Conservation (phyloP, 352 stramenopile genomes). For the Globisporangium camurandrum region DNA sequence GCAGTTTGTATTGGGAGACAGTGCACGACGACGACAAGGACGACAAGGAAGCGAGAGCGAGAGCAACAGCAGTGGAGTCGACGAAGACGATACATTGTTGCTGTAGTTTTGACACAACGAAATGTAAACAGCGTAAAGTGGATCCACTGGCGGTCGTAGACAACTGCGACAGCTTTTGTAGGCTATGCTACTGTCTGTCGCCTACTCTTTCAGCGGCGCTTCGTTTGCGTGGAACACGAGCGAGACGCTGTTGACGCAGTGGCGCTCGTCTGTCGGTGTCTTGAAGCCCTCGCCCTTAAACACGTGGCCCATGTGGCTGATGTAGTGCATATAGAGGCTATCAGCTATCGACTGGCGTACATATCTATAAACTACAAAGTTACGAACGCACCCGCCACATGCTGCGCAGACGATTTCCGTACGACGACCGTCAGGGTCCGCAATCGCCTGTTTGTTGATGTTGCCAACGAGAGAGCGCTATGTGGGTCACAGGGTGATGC, state of each 20-base stretch:
- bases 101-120: constrained; percentile 4
- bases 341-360: background rate
- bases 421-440: constrained; percentile 61
- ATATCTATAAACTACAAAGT: background rate
- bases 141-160: too few relatives aligned
- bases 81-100: constrained; percentile 42
- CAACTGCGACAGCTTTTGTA: background rate
- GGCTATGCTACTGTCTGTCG: background rate
- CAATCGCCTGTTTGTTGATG: constrained; percentile 27
- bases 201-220: constrained; percentile 26
- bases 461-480: background rate
- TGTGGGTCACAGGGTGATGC: background rate
- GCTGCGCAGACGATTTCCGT: constrained; percentile 87
- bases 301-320: constrained; percentile 87
- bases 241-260: constrained; percentile 89
- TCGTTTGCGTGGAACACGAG: constrained; percentile 77
- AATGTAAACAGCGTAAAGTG: too few relatives aligned
- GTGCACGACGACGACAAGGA: too few relatives aligned
- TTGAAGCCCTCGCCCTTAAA: constrained; percentile 88
- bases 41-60: too few relatives aligned
- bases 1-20: constrained; percentile 29
- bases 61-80: constrained; percentile 37
- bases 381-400: constrained; percentile 59
- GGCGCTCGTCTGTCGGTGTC: constrained; percentile 81
- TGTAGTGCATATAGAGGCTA: constrained; percentile 3